Evolutionary conservation across 768 basidiomycete species (phyloP), one percentile per base, ranked within the genome.

Genomic region (Hortiboletus flavorubellus): DNA sequence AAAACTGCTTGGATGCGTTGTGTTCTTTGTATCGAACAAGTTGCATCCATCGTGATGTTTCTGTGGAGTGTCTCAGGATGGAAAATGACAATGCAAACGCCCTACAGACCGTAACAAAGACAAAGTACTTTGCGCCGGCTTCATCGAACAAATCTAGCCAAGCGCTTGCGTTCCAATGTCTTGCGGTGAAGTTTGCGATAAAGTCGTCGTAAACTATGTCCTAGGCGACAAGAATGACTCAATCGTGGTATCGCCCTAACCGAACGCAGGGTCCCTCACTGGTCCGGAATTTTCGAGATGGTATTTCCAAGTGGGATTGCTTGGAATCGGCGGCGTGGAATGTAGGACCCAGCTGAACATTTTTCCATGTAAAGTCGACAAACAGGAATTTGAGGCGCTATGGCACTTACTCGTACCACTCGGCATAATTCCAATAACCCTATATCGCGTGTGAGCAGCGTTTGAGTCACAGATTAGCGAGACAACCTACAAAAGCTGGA

Each of bases 41-140:
- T 72, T 72, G 54, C 78, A 84, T 1, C 84, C 84, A 52, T 85
- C 84, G 53, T 85, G 83, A 51, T 85, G 83, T 76, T 82, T 85
- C 77, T 80, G 60, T 12, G 26, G 16, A 30, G 10, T 14, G 31
- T 12, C 11, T 60, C 42, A 60, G 18, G 9, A 42, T 2, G 18
- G n/a, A 44, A 43, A 8, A 37, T 1, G 9, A 14, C 9, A 2
- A 29, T 11, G 4, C 12, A 4, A 4, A 9, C 11, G 46, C 45
- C 40, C 14, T 2, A 68, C 76, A 7, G 18, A 77, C 80, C 15
- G 82, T 77, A 8, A 80, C 80, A 35, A 82, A 67, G 21, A 85
- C 82, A 56, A 85, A 84, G 56, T 85, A 85, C 60, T 81, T 83
- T 2, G 83, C 84, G 2, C 84, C 83, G 0, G 81, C 79, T 31